These are phyloP conservation scores for Keqinozyma sinolaborantium DNA, from an alignment of 1,139 yeast genomes.

Conservation along the genomic window DNA sequence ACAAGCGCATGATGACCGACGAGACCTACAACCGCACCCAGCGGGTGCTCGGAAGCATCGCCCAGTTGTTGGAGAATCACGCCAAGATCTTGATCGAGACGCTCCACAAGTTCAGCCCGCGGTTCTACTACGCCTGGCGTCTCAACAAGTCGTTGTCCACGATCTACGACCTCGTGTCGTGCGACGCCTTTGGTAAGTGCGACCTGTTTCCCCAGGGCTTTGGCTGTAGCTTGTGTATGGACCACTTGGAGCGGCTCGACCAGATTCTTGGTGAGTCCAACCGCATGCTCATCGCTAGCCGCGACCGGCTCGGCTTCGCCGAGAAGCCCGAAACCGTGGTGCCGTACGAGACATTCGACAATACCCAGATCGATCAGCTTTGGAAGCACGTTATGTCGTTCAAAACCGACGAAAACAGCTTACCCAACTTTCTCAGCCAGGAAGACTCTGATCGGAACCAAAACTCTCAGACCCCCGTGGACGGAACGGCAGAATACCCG, in stretches of 20 bases:
- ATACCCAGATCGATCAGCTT: not conserved
- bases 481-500: no score
- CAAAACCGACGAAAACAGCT: not conserved
- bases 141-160: constrained; percentile 27
- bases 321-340: not conserved
- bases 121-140: constrained; percentile 44
- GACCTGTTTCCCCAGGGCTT: not conserved
- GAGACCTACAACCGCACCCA: constrained; percentile 1
- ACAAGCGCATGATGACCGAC: constrained; percentile 1
- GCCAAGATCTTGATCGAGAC: constrained; percentile 18
- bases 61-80: constrained; percentile 13
- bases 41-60: constrained; percentile 1
- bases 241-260: not conserved
- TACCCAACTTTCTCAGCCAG: not conserved
- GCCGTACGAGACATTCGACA: not conserved
- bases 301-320: not conserved
- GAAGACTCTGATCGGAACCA: not conserved
- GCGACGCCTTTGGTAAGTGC: constrained; percentile 19
- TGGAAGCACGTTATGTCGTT: not conserved
- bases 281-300: not conserved
- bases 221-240: not conserved
- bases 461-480: no score
- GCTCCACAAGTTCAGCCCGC: constrained; percentile 25
- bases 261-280: not conserved
- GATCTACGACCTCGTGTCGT: constrained; percentile 18